Base-by-base conservation (phyloP, 139 green algal species). In the Astrephomene gubernaculifera region DNA sequence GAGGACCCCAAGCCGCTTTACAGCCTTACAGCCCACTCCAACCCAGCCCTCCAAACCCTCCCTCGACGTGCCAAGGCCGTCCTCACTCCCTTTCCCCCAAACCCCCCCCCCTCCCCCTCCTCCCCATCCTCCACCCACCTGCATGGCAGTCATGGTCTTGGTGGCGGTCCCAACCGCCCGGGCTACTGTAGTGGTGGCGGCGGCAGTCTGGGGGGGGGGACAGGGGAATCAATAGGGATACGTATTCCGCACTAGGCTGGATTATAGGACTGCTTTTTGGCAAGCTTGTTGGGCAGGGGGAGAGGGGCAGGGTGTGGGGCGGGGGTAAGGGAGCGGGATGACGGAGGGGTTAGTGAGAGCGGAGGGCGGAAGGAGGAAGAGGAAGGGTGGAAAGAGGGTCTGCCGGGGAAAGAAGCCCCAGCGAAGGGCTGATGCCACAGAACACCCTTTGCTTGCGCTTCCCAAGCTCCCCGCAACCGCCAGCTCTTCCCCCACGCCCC, bases 61-160 rank as follows among this genome's bases (percentile, higher is more conserved):
- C 49, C 49, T 57, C 49, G 12, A 12, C 49, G 49, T 17, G 49
- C 17, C 49, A 57, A 57, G 12, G 17, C 12, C 49, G 12, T 57
- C 49, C 12, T 17, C 12, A 57, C 49, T 17, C 12, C 49, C 12
- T 12, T 25, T 57, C 49, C 49, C 12, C 49, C 17, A 17, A 57
- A 17, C 49, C 49, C 49, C 17, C 49, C 49, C 49, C 17, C 29
- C 27, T 27, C 61, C 61, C 3, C 61, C 61, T 39, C 29, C 61
- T 14, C 29, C 61, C 27, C 29, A 38, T 33, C 31, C 68, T 24
- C 29, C 61, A 22, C 61, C 7, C 38, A 84, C 78, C 78, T 94
- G 88, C 79, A 97, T 88, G 14, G 87, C 82, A 5, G 74, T 74
- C 93, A 97, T 96, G 0, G 93, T 95, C 64, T 89, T 86, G 43